Base-by-base conservation (phyloP, 108 stramenopile genomes). In the Craspedostauros australis region DNA sequence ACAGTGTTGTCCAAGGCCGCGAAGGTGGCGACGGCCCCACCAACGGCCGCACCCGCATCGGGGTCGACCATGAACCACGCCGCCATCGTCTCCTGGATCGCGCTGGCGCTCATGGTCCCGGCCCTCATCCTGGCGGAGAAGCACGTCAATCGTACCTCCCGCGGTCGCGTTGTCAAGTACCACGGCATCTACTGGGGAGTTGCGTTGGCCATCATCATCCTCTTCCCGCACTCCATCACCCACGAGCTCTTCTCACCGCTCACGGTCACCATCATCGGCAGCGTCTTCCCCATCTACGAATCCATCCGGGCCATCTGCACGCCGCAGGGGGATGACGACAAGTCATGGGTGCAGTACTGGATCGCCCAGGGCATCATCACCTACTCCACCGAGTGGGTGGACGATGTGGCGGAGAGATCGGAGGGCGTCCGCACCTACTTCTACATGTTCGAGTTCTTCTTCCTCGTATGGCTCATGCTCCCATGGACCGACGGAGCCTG, bases 401-500 rank as follows among this genome's bases (percentile, higher is more conserved):
- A 68, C 22, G 25, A 44, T 27, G 43, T 49, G 39, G 42, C 47
- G 29, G 40, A 51, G 22, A 20, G 33, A 5, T 47, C 51, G 37
- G 36, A 51, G 37, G 49, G 24, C 2, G 58, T 25, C 12, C 39
- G 47, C 15, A 31, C 23, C 41, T 46, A 54, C 32, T 70, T 55
- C 62, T 64, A 64, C 47, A 30, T 52, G 39, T 44, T 68, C 60
- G 50, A 50, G n/a, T 56, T 53, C 49, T 44, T 80, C 56, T 47
- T 71, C 32, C 31, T 47, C 19, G 33, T 73, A 19, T 80, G 79
- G 79, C 46, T 80, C 4, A 60, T 60, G 22, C 62, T 76, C 3
- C 79, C 79, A 4, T 51, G 52, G 34, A 80, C 79, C 0, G 51
- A 64, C 39, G 79, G 79, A 20, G 60, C 75, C 16, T 27, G 26